Percentiles rank a stretch among this genome's conserved stretches.
Conservation (phyloP, 2,329 filamentous ascomycete species). For the Sordariomycetes sp. region DNA sequence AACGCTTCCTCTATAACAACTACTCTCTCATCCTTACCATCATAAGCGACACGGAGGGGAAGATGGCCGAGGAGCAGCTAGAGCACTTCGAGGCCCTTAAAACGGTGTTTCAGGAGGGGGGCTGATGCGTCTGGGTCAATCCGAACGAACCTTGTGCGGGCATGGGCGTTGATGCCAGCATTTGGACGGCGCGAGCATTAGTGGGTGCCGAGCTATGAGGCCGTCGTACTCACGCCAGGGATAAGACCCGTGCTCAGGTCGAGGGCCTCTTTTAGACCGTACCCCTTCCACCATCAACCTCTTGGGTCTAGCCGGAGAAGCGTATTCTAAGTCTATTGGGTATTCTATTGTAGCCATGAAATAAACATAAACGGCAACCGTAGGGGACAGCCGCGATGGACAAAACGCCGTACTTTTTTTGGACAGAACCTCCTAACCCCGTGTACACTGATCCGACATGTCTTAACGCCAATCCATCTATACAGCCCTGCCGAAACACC, state of each 20-base stretch:
- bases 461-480: neutral
- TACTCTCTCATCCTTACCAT: constrained; percentile 93
- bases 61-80: constrained; percentile 64
- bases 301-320: neutral
- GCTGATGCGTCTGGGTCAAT: neutral
- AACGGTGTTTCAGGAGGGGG: constrained; percentile 39
- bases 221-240: no score
- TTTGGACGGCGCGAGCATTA: neutral
- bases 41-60: constrained; percentile 66
- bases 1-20: constrained; percentile 90
- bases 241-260: neutral
- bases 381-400: neutral
- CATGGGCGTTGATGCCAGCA: neutral
- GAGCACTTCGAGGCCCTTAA: constrained; percentile 62
- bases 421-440: neutral
- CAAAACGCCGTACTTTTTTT: neutral
- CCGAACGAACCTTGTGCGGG: neutral
- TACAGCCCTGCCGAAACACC: neutral
- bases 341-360: neutral
- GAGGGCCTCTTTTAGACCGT: neutral
- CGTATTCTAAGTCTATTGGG: neutral
- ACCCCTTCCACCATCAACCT: neutral
- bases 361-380: neutral
- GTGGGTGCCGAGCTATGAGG: no score
- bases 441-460: neutral